phyloP scores from a whole-genome alignment of 2,329 filamentous ascomycete species.

The Chaetomium sp. region DNA sequence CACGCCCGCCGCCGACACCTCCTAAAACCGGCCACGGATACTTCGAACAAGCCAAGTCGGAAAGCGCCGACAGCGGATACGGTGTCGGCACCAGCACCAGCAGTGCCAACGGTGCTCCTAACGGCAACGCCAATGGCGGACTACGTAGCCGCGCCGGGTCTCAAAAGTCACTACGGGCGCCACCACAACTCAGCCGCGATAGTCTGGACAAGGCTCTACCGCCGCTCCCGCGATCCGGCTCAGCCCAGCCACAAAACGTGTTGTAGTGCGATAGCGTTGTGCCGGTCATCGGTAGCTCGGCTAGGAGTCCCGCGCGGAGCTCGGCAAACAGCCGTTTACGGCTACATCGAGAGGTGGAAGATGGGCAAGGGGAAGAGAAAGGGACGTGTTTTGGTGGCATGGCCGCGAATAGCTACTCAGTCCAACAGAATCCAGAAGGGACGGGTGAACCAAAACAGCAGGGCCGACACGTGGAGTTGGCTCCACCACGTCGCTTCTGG shows the following conservation, averaged over 20 bases:
- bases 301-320: background rate
- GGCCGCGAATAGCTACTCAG: too few species aligned
- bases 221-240: conserved; percentile 39
- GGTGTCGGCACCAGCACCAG: conserved; percentile 29
- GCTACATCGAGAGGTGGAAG: too few species aligned
- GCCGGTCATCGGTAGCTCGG: background rate
- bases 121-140: conserved; percentile 18
- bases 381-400: too few species aligned
- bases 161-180: conserved; percentile 30
- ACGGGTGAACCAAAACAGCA: background rate
- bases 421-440: too few species aligned
- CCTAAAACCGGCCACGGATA: conserved; percentile 37
- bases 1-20: conserved; percentile 39
- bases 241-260: conserved; percentile 11
- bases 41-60: conserved; percentile 32
- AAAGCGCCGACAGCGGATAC: conserved; percentile 44
- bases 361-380: too few species aligned
- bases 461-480: conserved; percentile 18
- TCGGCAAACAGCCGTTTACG: too few species aligned
- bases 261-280: conserved; percentile 15
- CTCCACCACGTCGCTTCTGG: conserved; percentile 16
- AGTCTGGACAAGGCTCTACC: conserved; percentile 57
- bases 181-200: conserved; percentile 42
- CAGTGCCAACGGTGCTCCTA: background rate
- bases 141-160: conserved; percentile 27